These are phyloP conservation scores for Astragalus membranaceus DNA, from an alignment of 306 rosid species.

Conservation along the genomic window DNA sequence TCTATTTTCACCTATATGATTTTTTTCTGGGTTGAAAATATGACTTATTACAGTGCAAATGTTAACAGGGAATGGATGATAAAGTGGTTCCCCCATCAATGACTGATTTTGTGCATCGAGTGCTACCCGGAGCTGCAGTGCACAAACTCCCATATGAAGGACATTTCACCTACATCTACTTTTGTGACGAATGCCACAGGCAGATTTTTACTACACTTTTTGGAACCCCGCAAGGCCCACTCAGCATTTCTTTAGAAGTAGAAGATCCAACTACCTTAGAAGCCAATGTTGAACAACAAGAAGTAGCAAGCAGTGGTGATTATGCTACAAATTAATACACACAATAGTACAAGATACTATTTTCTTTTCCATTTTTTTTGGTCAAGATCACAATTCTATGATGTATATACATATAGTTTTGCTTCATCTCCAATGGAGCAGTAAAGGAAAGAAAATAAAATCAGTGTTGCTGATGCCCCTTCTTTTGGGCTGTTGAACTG, in stretches of 20 bases:
- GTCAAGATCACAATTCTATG: slow-evolving; percentile 21
- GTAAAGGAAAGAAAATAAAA: slow-evolving; percentile 27
- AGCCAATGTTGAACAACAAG: slow-evolving; percentile 30
- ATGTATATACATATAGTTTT: slow-evolving; percentile 52
- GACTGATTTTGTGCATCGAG: slow-evolving; percentile 94
- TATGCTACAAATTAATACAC: slow-evolving; percentile 19
- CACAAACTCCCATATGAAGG: slow-evolving; percentile 99
- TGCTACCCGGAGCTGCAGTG: slow-evolving; percentile 88
- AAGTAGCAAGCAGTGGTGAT: slow-evolving; percentile 24
- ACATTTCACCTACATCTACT: slow-evolving; percentile 82
- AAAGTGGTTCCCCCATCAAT: slow-evolving; percentile 81
- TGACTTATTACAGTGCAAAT: slow-evolving; percentile 23
- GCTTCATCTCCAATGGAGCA: slow-evolving; percentile 35
- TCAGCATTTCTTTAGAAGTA: slow-evolving; percentile 25
- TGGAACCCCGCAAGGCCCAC: slow-evolving; percentile 92
- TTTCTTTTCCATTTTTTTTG: background rate
- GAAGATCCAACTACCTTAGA: slow-evolving; percentile 28
- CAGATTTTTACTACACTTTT: slow-evolving; percentile 91
- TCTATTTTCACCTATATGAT: slow-evolving; percentile 1
- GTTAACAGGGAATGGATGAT: slow-evolving; percentile 94
- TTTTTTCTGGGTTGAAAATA: background rate
- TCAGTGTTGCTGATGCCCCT: background rate
- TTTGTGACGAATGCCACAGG: slow-evolving; percentile 94
- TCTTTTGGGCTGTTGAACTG: slow-evolving; percentile 20
- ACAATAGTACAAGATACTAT: background rate